These are phyloP conservation scores for Auriscalpium orientale DNA, from an alignment of 768 basidiomycete genomes.

Conservation along the genomic window DNA sequence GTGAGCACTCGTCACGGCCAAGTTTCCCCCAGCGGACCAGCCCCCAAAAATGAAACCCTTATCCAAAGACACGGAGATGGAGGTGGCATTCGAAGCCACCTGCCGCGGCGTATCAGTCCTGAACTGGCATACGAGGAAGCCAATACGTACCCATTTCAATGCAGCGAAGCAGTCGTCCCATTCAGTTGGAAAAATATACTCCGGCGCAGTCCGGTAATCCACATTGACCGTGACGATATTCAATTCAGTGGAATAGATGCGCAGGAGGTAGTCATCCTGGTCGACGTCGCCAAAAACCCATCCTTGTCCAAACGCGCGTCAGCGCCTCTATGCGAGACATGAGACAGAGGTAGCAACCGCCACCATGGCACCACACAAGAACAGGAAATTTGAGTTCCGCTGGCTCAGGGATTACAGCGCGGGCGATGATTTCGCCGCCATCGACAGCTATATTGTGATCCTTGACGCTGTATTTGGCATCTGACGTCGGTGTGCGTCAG, in stretches of 20 bases:
- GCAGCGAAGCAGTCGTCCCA: slow-evolving; percentile 15
- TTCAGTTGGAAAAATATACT: slow-evolving; percentile 12
- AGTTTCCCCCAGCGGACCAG: slow-evolving; percentile 17
- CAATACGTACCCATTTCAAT: slow-evolving; percentile 11
- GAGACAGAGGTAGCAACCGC: not conserved
- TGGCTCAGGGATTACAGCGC: not conserved
- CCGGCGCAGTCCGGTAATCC: slow-evolving; percentile 13
- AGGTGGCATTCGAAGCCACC: slow-evolving; percentile 3
- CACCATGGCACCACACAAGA: not conserved
- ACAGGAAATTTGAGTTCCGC: not conserved
- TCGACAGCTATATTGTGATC: not conserved
- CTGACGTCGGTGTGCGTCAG: too few relatives aligned
- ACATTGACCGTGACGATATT: slow-evolving; percentile 4
- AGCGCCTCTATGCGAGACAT: not conserved
- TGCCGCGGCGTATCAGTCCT: not conserved
- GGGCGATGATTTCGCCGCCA: not conserved
- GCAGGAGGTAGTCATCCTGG: slow-evolving; percentile 11
- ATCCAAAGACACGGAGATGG: slow-evolving; percentile 8
- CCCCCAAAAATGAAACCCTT: slow-evolving; percentile 23
- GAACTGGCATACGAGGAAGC: not conserved
- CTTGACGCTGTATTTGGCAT: not conserved
- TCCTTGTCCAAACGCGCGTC: not conserved
- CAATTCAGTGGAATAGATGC: slow-evolving; percentile 5
- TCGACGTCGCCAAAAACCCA: slow-evolving; percentile 10
- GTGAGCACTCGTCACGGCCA: slow-evolving; percentile 17